Base-by-base conservation (phyloP, 345 rosid genomes). In the Erucastrum elatum region DNA sequence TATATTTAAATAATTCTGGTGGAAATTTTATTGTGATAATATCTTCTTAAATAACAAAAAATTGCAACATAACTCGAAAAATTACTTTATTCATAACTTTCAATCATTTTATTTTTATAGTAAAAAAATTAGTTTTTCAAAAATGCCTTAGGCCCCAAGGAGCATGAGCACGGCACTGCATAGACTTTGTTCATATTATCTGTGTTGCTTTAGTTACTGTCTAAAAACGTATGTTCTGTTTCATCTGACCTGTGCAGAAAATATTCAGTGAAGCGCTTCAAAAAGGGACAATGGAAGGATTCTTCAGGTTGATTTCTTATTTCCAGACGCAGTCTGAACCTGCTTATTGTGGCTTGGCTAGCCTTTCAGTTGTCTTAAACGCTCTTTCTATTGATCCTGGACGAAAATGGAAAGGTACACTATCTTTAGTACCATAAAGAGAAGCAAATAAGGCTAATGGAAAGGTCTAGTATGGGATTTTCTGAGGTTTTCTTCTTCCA, bases 311-410 rank as follows among this genome's bases (percentile, higher is more conserved):
- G 82, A 89, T 92, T 73, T 92, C 97, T 37, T 84, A 89, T 78
- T 94, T 90, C 58, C 96, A 94, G 78, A 94, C 98, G 1, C 98
- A 94, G 44, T 94, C 97, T 0, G 98, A 94, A 85, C 96, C 98
- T 10, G 96, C 94, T 0, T 92, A 84, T 79, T 94, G 94, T 78
- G 98, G 98, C 25, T 80, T 90, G 73, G 98, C 97, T 25, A 94
- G 88, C 63, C 94, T 94, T 72, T 84, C 97, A 21, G 85, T 94
- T 90, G 93, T 94, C 71, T 76, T 94, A 87, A 94, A 94, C 85
- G 85, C 98, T 30, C 98, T 94, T 44, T 86, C 97, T 25, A 90
- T 94, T 39, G 98, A 94, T 25, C 97, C 98, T 0, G 84, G 91
- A n/a, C 72, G 94, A 75, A 92, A 86, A 71, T 90, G 96, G 98